These are phyloP conservation scores for Alternaria infectoria DNA, from an alignment of 2,329 filamentous ascomycete species.

Conservation along the genomic window DNA sequence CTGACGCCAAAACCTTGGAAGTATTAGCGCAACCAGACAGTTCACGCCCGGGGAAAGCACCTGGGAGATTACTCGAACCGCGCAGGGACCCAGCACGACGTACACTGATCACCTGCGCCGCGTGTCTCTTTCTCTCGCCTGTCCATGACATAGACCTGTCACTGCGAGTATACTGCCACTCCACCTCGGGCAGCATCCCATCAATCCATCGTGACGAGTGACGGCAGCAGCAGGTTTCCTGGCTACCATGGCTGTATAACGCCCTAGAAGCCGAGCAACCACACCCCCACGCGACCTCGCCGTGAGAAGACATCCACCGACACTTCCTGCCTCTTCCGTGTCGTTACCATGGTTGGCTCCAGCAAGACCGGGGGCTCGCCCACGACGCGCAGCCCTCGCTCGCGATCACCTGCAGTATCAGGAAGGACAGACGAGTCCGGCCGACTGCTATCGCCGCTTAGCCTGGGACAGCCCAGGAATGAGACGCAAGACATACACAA, in stretches of 20 bases:
- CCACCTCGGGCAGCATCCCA: not conserved
- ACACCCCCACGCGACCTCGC: slow-evolving; percentile 11
- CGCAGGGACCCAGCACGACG: slow-evolving; percentile 10
- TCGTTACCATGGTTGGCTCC: slow-evolving; percentile 33
- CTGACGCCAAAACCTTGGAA: slow-evolving; percentile 11
- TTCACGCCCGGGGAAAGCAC: slow-evolving; percentile 10
- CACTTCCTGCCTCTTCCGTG: not conserved
- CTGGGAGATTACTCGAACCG: slow-evolving; percentile 21
- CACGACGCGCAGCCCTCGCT: slow-evolving; percentile 30
- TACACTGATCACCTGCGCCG: slow-evolving; percentile 13
- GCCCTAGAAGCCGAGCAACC: slow-evolving; percentile 10
- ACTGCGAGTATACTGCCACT: not conserved
- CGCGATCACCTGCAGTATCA: slow-evolving; percentile 25
- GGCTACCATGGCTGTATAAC: slow-evolving; percentile 22
- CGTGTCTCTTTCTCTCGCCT: slow-evolving; percentile 8
- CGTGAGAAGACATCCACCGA: not conserved
- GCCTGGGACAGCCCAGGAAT: slow-evolving; percentile 25
- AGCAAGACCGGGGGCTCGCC: slow-evolving; percentile 36
- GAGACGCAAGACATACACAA: slow-evolving; percentile 22
- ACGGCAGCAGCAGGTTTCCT: slow-evolving; percentile 10
- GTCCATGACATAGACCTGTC: not conserved
- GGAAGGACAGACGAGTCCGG: slow-evolving; percentile 24
- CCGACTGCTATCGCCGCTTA: slow-evolving; percentile 33
- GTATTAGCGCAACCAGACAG: slow-evolving; percentile 17
- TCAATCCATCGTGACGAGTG: slow-evolving; percentile 8